Evolutionary conservation across 768 basidiomycete genomes (phyloP), one percentile per base, ranked within the genome.

Genomic region (Pisolithus tinctorius): DNA sequence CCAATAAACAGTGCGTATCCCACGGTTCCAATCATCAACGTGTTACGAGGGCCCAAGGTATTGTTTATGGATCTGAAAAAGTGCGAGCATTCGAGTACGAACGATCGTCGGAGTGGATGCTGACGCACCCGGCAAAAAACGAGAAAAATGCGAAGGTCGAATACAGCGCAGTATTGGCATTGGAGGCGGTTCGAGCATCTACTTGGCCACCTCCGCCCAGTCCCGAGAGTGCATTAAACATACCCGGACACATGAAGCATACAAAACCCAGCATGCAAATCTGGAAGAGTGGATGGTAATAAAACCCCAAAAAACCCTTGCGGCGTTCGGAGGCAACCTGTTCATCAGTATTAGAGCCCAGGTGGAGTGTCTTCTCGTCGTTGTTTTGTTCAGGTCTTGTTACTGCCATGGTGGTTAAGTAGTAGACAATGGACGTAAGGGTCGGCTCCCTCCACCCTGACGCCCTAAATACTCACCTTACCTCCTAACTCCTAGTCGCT

Each of bases 1-100:
- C 79, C 81, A 49, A 89, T 82, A 62, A 86, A 91, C 25, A 93
- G 62, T 1, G 83, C 75, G 63, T 93, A 93, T 9, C 90, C 90
- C 6, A 73, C 63, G 8, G 82, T 85, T 52, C 92, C 92, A 16
- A 92, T 56, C 27, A 83, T 71, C 9, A 94, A 79, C 0, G 91
- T 88, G 25, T 84, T 60, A 26, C 81, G 77, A 40, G 86, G 74
- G n/a, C 92, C 92, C 26, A 94, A 72, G 49, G 79, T 79, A 56
- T 93, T 93, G 69, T 88, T 88, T 62, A 90, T 69, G 4, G 87
- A 84, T 16, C 88, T 88, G 51, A 30, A 25, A 40, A 50, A 31
- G 20, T 47, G 14, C 31, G 4, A 44, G 17, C 14, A 1, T 29
- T 2, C 36, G 25, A 9, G 4, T 11, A 30, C 30, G 30, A 17